Evolutionary conservation across 2,329 filamentous ascomycete species (phyloP).

Genomic region (Aspergillus sp.): DNA sequence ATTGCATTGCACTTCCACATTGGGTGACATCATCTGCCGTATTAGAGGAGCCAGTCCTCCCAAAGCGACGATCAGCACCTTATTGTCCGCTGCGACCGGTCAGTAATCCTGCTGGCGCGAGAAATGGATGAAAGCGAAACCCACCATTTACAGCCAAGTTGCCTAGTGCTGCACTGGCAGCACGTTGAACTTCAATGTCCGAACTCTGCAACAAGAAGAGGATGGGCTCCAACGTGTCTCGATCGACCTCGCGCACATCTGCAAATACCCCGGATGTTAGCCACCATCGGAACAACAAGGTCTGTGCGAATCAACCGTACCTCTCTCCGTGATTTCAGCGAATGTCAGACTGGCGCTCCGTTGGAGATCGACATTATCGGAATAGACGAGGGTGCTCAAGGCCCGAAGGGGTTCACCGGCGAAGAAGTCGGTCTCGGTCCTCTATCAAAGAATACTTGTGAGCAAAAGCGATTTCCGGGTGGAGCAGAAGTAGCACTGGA

Average conservation of each 20-base stretch:
- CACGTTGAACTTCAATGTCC: slow-evolving; percentile 95
- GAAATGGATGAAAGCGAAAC: slow-evolving; percentile 10
- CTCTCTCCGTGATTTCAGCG: slow-evolving; percentile 97
- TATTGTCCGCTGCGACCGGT: slow-evolving; percentile 81
- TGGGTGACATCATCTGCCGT: slow-evolving; percentile 95
- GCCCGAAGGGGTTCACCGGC: slow-evolving; percentile 91
- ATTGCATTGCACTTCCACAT: slow-evolving; percentile 99
- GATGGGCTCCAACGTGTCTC: slow-evolving; percentile 93
- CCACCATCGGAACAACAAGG: background rate
- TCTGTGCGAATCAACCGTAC: slow-evolving; percentile 50
- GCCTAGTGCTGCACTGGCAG: slow-evolving; percentile 90
- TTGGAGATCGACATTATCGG: slow-evolving; percentile 97
- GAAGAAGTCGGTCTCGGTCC: slow-evolving; percentile 97
- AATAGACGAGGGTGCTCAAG: slow-evolving; percentile 93
- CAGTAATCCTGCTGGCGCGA: slow-evolving; percentile 36
- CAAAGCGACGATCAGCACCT: slow-evolving; percentile 90
- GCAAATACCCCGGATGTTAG: slow-evolving; percentile 4
- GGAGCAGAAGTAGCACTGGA: background rate
- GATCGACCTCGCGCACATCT: slow-evolving; percentile 97
- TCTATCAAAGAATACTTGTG: slow-evolving; percentile 55
- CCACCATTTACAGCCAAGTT: slow-evolving; percentile 96
- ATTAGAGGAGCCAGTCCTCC: slow-evolving; percentile 90
- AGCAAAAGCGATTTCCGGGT: slow-evolving; percentile 10
- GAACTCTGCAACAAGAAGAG: slow-evolving; percentile 91
- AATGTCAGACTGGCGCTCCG: slow-evolving; percentile 97